A percentile compares a stretch with the other conserved stretches of the same genome.
Evolutionary conservation across 306 rosid genomes (phyloP).

Genomic region (Elaeagnus macrophylla): DNA sequence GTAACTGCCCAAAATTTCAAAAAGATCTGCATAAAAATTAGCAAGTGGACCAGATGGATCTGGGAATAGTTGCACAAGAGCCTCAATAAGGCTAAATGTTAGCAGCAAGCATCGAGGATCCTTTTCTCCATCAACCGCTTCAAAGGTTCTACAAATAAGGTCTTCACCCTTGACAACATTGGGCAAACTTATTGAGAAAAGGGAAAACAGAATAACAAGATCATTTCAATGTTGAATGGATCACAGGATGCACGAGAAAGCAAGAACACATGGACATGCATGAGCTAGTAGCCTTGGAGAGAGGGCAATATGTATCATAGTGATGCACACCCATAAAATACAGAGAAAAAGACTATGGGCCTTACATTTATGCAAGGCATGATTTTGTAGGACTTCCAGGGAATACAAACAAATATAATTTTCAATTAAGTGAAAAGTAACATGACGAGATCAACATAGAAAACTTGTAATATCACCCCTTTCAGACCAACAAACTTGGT

Average conservation of each 20-base stretch:
- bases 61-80: conserved; percentile 53
- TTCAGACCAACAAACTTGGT: no score
- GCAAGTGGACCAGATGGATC: conserved; percentile 66
- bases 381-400: no score
- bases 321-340: no score
- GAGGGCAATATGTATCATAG: no score
- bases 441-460: no score
- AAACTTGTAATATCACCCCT: no score
- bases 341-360: no score
- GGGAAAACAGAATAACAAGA: background rate
- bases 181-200: conserved; percentile 10
- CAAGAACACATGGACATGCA: no score
- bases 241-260: background rate
- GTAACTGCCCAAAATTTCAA: conserved; percentile 71
- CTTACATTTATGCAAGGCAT: no score
- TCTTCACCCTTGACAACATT: conserved; percentile 57
- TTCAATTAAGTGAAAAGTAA: no score
- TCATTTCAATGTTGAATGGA: background rate
- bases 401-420: no score
- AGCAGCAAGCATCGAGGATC: conserved; percentile 85
- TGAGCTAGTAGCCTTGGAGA: no score
- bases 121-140: conserved; percentile 77
- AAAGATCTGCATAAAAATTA: conserved; percentile 50
- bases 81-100: conserved; percentile 56
- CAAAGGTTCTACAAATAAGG: conserved; percentile 69